Conservation (phyloP, 805 yeast species). For the Metschnikowia aberdeeniae region DNA sequence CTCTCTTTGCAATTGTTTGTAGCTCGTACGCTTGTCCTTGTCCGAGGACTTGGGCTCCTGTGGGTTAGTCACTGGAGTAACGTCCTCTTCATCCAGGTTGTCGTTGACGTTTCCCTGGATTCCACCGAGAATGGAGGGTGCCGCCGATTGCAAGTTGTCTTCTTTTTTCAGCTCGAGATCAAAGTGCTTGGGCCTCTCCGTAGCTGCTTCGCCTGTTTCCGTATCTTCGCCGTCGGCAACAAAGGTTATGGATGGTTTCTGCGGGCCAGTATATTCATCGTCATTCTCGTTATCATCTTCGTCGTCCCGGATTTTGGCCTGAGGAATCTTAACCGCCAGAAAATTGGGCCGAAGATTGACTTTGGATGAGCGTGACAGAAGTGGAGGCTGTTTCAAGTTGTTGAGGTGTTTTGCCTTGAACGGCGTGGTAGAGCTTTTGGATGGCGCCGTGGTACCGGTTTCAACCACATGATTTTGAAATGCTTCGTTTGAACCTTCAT, state of each 20-base stretch:
- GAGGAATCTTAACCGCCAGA: conserved; percentile 68
- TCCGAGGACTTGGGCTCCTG: conserved; percentile 9
- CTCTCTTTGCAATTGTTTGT: conserved; percentile 36
- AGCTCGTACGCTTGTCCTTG: conserved; percentile 16
- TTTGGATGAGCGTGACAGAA: conserved; percentile 31
- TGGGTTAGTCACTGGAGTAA: background rate
- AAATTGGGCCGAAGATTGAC: conserved; percentile 54
- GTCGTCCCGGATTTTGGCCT: conserved; percentile 61
- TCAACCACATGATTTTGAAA: background rate
- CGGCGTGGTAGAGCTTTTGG: background rate
- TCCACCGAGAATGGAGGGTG: conserved; percentile 2
- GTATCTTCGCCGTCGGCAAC: conserved; percentile 41
- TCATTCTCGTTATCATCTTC: conserved; percentile 47
- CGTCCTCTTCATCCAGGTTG: background rate
- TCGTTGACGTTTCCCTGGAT: conserved; percentile 1
- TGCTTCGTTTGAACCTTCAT: background rate
- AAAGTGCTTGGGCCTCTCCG: background rate
- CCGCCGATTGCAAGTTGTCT: conserved; percentile 2
- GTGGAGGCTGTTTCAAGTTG: conserved; percentile 19
- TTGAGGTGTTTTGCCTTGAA: conserved; percentile 5
- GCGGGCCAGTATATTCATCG: conserved; percentile 13
- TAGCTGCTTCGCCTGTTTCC: conserved; percentile 14
- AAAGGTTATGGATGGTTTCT: conserved; percentile 57
- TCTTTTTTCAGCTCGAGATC: background rate
- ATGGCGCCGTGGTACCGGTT: background rate